A percentile compares a stretch with the other conserved stretches of the same genome.
These are phyloP conservation scores for Filobasidium wieringae DNA, from an alignment of 768 basidiomycete species.

Conservation along the genomic window DNA sequence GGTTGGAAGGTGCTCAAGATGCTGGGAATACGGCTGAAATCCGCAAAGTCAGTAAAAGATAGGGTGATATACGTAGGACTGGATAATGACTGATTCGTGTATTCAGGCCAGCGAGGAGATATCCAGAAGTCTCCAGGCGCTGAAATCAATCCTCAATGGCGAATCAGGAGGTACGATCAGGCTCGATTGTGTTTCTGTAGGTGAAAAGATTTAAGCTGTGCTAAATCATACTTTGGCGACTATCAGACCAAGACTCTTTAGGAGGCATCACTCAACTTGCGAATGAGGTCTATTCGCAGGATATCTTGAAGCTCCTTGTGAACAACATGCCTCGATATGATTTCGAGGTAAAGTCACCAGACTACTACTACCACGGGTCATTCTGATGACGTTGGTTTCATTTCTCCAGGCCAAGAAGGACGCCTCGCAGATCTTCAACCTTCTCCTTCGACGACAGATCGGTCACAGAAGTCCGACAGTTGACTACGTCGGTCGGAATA, in stretches of 20 bases:
- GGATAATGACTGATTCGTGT: neutral
- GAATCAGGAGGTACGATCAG: neutral
- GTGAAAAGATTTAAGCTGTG: no score
- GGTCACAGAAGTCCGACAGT: slow-evolving; percentile 92
- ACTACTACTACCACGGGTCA: neutral
- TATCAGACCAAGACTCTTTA: slow-evolving; percentile 55
- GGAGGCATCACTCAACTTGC: slow-evolving; percentile 88
- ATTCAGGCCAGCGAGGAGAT: slow-evolving; percentile 1
- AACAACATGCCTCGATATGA: slow-evolving; percentile 75
- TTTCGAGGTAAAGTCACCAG: slow-evolving; percentile 57
- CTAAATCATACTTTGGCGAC: neutral
- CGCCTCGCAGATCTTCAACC: slow-evolving; percentile 43
- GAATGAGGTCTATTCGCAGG: slow-evolving; percentile 86
- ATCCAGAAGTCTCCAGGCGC: slow-evolving; percentile 5
- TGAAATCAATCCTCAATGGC: neutral
- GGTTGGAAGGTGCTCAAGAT: slow-evolving; percentile 60
- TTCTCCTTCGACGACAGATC: slow-evolving; percentile 60
- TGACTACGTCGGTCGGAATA: slow-evolving; percentile 70
- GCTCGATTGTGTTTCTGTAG: slow-evolving; percentile 3
- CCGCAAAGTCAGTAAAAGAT: slow-evolving; percentile 64
- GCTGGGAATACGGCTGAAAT: slow-evolving; percentile 49
- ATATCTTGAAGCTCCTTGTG: slow-evolving; percentile 70
- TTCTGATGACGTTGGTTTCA: slow-evolving; percentile 37
- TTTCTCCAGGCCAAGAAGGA: slow-evolving; percentile 46
- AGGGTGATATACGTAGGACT: neutral